Percentiles rank a stretch among this genome's conserved stretches.
Evolutionary conservation across 2,329 filamentous ascomycete species (phyloP).

Genomic region (Phyllosticta citrichinensis): DNA sequence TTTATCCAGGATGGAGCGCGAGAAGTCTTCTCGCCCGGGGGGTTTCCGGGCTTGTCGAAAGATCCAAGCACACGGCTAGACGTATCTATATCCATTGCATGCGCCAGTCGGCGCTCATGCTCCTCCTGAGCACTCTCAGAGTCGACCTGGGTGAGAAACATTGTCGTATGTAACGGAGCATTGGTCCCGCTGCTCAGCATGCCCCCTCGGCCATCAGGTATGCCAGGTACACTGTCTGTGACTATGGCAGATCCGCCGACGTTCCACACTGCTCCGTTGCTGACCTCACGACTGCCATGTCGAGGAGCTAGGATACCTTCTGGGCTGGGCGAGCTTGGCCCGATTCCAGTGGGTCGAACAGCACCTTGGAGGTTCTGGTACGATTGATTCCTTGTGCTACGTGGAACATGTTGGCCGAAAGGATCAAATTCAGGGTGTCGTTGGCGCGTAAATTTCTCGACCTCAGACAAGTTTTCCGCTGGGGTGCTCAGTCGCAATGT

Average conservation of each 20-base stretch:
- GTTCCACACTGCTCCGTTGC: constrained; percentile 63
- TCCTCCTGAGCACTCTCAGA: constrained; percentile 53
- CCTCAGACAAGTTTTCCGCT: constrained; percentile 33
- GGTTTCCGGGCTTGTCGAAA: constrained; percentile 1
- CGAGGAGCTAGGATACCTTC: not conserved
- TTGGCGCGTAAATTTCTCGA: constrained; percentile 37
- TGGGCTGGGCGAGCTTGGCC: not conserved
- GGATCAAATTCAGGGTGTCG: constrained; percentile 40
- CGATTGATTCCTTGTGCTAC: constrained; percentile 24
- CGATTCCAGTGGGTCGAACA: not conserved
- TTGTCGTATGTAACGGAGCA: constrained; percentile 53
- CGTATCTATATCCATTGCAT: constrained; percentile 71
- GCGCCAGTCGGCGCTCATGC: constrained; percentile 65
- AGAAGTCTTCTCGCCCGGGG: constrained; percentile 8
- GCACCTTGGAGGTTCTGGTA: constrained; percentile 18
- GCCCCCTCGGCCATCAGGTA: constrained; percentile 54
- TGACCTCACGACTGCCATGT: constrained; percentile 38
- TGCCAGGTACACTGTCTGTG: constrained; percentile 36
- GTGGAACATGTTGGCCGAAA: constrained; percentile 37
- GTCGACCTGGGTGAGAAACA: constrained; percentile 42
- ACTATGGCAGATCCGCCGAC: constrained; percentile 60
- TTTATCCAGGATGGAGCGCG: constrained; percentile 28
- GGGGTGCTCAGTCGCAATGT: constrained; percentile 45
- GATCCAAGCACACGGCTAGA: constrained; percentile 51
- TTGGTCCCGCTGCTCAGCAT: constrained; percentile 61